phyloP scores from a whole-genome alignment of 2,329 filamentous ascomycete species.

The Alternaria triticimaculans region DNA sequence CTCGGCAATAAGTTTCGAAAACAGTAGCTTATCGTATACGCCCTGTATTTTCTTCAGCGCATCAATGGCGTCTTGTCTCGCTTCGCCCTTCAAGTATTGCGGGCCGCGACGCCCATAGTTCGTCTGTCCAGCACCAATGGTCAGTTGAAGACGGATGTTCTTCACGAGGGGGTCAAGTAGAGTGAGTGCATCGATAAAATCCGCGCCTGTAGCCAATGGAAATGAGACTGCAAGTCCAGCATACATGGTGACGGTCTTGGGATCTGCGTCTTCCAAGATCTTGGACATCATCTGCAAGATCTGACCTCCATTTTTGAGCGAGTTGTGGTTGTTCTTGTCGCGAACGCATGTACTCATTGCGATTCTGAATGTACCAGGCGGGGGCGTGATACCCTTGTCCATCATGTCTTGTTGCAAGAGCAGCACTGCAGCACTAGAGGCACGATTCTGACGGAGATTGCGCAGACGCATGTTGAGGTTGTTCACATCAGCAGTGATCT shows the following conservation, averaged over 20 bases:
- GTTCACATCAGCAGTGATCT: constrained; percentile 72
- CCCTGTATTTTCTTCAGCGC: constrained; percentile 38
- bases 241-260: constrained; percentile 39
- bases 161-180: constrained; percentile 32
- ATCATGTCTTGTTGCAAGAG: constrained; percentile 57
- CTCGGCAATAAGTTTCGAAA: constrained; percentile 38
- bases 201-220: constrained; percentile 38
- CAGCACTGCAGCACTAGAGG: constrained; percentile 66
- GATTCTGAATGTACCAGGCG: constrained; percentile 67
- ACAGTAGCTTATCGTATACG: constrained; percentile 41
- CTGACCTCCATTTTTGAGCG: constrained; percentile 68
- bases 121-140: constrained; percentile 26
- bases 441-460: constrained; percentile 68
- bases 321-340: constrained; percentile 77
- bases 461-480: constrained; percentile 75
- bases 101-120: constrained; percentile 13
- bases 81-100: constrained; percentile 19
- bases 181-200: constrained; percentile 38
- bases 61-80: constrained; percentile 34
- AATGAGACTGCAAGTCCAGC: constrained; percentile 37
- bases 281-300: constrained; percentile 61
- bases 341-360: constrained; percentile 76
- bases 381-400: constrained; percentile 36
- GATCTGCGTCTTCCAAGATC: constrained; percentile 37
- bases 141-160: constrained; percentile 40